Conservation (phyloP, 1,284 basidiomycete genomes). For the Puccinia hordei region DNA sequence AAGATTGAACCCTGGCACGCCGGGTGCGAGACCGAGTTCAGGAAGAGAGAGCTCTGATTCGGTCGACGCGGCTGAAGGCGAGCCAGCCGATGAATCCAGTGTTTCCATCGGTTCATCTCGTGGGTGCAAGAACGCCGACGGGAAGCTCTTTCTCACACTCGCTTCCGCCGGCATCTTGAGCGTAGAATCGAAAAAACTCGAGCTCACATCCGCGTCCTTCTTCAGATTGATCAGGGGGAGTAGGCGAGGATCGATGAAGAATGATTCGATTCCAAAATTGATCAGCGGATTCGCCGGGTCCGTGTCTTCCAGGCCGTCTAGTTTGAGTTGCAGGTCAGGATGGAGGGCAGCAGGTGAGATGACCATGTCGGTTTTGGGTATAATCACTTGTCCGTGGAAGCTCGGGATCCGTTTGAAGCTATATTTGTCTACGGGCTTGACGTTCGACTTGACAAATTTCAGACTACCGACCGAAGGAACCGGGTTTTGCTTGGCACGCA, state of each 20-base stretch:
- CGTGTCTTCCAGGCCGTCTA: neutral
- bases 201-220: neutral
- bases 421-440: neutral
- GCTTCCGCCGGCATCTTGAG: conserved; percentile 7
- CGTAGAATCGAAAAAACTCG: conserved; percentile 8
- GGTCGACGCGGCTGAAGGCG: neutral
- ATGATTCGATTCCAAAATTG: neutral
- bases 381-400: conserved; percentile 33
- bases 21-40: neutral
- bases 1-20: neutral
- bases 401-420: conserved; percentile 46
- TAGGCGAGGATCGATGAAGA: conserved; percentile 16
- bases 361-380: conserved; percentile 16
- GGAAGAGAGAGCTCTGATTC: neutral
- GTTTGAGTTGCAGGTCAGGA: conserved; percentile 6
- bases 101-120: neutral
- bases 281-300: conserved; percentile 5
- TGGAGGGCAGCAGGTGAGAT: neutral
- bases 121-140: neutral
- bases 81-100: neutral
- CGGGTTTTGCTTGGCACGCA: neutral
- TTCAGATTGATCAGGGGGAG: neutral
- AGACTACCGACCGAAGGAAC: conserved; percentile 37
- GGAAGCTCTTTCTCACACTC: conserved; percentile 6
- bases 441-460: conserved; percentile 31